phyloP scores from a whole-genome alignment of 2,329 filamentous ascomycete species.

The Fusarium chlamydosporum region DNA sequence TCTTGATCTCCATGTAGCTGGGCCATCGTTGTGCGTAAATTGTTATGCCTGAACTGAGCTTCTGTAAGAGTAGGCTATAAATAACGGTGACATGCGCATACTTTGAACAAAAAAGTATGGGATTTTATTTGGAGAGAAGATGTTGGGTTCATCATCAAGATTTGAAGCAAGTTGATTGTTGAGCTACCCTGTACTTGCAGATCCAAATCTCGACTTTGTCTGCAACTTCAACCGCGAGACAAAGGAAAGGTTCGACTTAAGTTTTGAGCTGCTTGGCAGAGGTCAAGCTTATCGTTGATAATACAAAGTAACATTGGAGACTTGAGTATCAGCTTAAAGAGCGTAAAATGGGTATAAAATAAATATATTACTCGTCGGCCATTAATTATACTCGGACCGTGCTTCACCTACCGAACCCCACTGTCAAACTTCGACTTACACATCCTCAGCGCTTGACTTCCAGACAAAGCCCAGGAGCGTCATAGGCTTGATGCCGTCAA shows the following conservation, averaged over 20 bases:
- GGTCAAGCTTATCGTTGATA: no score
- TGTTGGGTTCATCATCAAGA: no score
- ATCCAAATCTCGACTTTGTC: background rate
- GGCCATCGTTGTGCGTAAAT: background rate
- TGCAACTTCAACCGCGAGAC: background rate
- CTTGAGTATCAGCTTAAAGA: no score
- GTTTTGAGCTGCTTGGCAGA: background rate
- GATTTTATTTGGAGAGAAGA: no score
- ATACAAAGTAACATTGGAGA: no score
- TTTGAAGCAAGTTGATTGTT: no score
- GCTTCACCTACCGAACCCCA: constrained; percentile 12
- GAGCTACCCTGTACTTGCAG: background rate
- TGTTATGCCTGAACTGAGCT: no score
- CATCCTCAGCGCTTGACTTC: background rate
- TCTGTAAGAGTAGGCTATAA: no score
- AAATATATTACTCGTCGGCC: no score
- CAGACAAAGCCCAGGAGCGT: constrained; percentile 5
- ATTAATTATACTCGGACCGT: background rate
- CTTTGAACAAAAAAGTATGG: no score
- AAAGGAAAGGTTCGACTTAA: background rate
- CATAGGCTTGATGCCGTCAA: constrained; percentile 28
- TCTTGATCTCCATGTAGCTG: background rate
- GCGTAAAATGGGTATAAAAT: no score
- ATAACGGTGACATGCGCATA: no score
- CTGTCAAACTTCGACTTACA: constrained; percentile 21